A percentile compares a stretch with the other conserved stretches of the same genome.
These are phyloP conservation scores for Xylariaceae sp. DNA, from an alignment of 2,329 filamentous ascomycete genomes.

Conservation along the genomic window DNA sequence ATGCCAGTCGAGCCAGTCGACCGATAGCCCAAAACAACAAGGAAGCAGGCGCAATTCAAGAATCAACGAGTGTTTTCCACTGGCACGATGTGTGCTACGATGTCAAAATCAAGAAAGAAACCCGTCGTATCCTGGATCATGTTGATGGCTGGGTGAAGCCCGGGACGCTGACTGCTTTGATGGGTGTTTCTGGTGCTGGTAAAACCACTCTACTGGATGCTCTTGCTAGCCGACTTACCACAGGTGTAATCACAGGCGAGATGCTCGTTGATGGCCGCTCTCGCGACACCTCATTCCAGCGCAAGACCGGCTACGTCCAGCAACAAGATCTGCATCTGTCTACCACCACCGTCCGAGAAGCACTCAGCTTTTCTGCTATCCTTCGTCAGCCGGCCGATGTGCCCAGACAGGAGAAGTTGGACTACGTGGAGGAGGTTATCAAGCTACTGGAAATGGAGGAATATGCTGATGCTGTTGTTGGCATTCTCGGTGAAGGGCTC, in stretches of 20 bases:
- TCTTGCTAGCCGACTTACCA: constrained; percentile 79
- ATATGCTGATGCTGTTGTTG: constrained; percentile 87
- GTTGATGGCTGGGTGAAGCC: constrained; percentile 94
- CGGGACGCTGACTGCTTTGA: constrained; percentile 82
- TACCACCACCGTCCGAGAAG: constrained; percentile 84
- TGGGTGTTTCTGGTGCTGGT: constrained; percentile 90
- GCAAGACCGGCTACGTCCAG: constrained; percentile 88
- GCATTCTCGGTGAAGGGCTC: constrained; percentile 83
- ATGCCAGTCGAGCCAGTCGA: constrained; percentile 44
- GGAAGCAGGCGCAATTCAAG: constrained; percentile 41
- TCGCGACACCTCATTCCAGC: constrained; percentile 80
- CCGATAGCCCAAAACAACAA: constrained; percentile 37
- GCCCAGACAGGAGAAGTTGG: constrained; percentile 73
- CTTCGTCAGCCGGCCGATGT: constrained; percentile 78
- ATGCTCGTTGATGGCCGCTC: constrained; percentile 67
- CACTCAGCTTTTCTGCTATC: constrained; percentile 79
- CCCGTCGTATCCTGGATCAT: constrained; percentile 74
- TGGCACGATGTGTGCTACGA: constrained; percentile 81
- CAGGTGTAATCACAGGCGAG: constrained; percentile 84
- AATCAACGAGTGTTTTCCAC: constrained; percentile 76
- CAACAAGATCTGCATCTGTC: constrained; percentile 87
- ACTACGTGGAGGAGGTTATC: constrained; percentile 88
- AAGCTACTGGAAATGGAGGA: constrained; percentile 86
- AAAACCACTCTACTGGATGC: constrained; percentile 90
- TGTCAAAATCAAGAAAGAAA: constrained; percentile 74